Base-by-base conservation (phyloP, 768 basidiomycete genomes). In the Trametes sanguinea region DNA sequence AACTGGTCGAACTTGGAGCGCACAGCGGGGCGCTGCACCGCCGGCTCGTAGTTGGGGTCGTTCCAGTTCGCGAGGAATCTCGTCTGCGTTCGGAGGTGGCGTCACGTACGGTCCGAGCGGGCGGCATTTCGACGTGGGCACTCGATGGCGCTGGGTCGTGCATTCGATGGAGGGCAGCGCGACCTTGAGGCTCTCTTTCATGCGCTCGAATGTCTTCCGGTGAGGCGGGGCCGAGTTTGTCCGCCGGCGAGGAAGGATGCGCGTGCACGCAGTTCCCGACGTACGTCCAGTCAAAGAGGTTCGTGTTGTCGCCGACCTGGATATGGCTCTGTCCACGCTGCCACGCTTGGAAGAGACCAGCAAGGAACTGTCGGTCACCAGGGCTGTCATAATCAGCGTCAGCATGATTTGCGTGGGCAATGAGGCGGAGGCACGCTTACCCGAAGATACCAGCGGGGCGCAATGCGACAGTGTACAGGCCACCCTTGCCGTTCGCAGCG, bases 401-500 rank as follows among this genome's bases (percentile, higher is more conserved):
- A 44, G 42, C 29, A 4, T 17, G 7, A 22, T 5, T n/a, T 54
- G 16, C 35, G 14, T 2, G 1, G 22, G 4, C 51, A 37, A 37
- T 54, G 39, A 30, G 47, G 54, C 11, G 14, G 8, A 46, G 48
- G 40, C 0, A 13, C 11, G 74, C 87, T 54, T 64, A 92, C 94
- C 97, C 97, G 69, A 98, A 98, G 68, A 98, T 97, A 2, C 96
- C 95, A 16, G 95, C 88, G 1, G 96, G 96, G 42, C 97, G 80
- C 45, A 98, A 76, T 13, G 95, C 91, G 48, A 95, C 93, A 1
- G 97, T 98, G 64, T 92, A 75, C 6, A 98, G 79, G 13, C 91
- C 93, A 22, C 83, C 84, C 68, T 88, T 85, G 4, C 90, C 92
- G 68, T 98, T 99, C 13, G 97, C 92, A 32, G 80, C 85, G 2